phyloP scores from a whole-genome alignment of 352 stramenopile species.

The Pythium dissotocum region DNA sequence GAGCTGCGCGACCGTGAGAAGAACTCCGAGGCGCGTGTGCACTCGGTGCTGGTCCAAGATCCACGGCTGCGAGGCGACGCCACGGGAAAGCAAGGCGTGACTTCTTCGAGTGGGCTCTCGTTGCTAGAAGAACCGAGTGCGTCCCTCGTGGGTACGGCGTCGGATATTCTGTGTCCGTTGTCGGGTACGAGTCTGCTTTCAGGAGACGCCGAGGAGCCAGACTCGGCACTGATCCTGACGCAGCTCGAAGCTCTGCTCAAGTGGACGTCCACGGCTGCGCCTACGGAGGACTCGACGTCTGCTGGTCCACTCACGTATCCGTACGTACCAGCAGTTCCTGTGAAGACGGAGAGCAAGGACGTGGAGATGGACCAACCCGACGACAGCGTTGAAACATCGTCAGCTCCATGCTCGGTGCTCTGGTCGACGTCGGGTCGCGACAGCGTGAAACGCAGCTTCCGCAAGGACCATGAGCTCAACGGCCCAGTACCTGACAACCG shows the following conservation, averaged over 20 bases:
- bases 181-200: conserved; percentile 43
- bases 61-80: conserved; percentile 34
- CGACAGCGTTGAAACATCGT: background rate
- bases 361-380: background rate
- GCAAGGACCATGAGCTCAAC: conserved; percentile 69
- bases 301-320: conserved; percentile 30
- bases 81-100: background rate
- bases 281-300: background rate
- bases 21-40: conserved; percentile 16
- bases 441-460: conserved; percentile 35
- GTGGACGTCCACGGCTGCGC: conserved; percentile 46
- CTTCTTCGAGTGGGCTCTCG: background rate
- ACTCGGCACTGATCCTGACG: conserved; percentile 52
- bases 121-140: conserved; percentile 54
- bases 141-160: conserved; percentile 19
- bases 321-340: conserved; percentile 18
- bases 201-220: conserved; percentile 61
- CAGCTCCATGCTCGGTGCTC: conserved; percentile 39
- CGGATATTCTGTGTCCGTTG: conserved; percentile 58
- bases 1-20: conserved; percentile 2
- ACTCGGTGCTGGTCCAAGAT: conserved; percentile 44
- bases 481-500: background rate
- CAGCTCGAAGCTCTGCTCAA: conserved; percentile 51
- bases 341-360: background rate
- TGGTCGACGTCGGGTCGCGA: conserved; percentile 57